phyloP scores from a whole-genome alignment of 768 basidiomycete species.

The Hypholoma fasciculare region DNA sequence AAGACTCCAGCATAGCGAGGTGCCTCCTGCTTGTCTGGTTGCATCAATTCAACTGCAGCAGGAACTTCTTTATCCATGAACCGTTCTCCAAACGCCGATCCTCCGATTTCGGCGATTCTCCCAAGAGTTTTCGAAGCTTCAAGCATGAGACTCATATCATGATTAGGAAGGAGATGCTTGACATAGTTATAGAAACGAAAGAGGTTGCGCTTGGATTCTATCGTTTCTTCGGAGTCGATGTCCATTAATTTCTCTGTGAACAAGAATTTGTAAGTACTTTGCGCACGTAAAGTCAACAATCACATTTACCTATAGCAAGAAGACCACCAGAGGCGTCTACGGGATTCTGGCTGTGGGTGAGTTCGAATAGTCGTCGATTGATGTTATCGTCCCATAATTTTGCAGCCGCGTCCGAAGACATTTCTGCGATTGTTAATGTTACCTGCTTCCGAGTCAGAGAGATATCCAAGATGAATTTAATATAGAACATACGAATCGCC shows the following conservation, averaged over 20 bases:
- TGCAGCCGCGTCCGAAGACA: conserved; percentile 77
- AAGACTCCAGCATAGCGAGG: conserved; percentile 93
- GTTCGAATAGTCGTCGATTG: conserved; percentile 75
- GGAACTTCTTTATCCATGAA: conserved; percentile 92
- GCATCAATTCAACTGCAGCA: conserved; percentile 77
- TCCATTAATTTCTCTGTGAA: conserved; percentile 69
- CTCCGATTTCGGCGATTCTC: conserved; percentile 81
- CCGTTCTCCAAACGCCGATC: conserved; percentile 79
- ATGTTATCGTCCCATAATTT: conserved; percentile 89
- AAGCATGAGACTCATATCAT: conserved; percentile 92
- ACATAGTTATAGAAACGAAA: conserved; percentile 93
- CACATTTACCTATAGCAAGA: conserved; percentile 74
- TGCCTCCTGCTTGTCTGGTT: conserved; percentile 78
- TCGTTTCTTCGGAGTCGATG: conserved; percentile 75
- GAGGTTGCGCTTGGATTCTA: conserved; percentile 77
- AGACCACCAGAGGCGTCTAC: conserved; percentile 86
- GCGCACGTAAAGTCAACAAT: not conserved
- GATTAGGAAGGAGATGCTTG: conserved; percentile 86
- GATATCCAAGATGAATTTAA: conserved; percentile 11
- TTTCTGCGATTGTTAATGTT: conserved; percentile 69
- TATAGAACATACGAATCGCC: conserved; percentile 61
- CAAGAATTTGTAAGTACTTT: conserved; percentile 5
- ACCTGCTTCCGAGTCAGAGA: conserved; percentile 46
- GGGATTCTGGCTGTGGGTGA: conserved; percentile 79
- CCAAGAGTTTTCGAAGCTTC: conserved; percentile 92